Base-by-base conservation (phyloP, 2,329 filamentous ascomycete genomes). In the Cylindrodendrum hubeiense region DNA sequence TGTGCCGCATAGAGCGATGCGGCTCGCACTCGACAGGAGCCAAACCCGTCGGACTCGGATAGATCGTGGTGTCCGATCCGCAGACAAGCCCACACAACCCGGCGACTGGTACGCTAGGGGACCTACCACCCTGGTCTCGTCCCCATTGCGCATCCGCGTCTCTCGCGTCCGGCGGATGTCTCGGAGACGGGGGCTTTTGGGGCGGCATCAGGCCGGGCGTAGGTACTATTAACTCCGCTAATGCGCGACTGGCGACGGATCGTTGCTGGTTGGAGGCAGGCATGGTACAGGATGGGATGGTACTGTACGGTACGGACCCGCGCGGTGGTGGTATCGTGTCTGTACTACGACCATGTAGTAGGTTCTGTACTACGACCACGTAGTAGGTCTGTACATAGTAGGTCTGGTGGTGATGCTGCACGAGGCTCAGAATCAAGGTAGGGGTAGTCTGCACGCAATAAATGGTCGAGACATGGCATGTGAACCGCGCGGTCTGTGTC, bases 221-320 rank as follows among this genome's bases (percentile, higher is more conserved):
- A 58, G 53, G 60, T 53, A 13, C 24, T 43, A 19, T n/a, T 56
- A 66, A 56, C 39, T 66, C 63, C 63, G 63, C 49, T 55, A 28
- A 34, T 34, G 37, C 37, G 37, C 8, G 52, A 19, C 5, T 44
- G 44, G 15, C 39, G 39, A 43, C 37, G 37, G n/a, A 15, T 15
- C 15, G 15, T 3, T 39, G 37, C 15, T n/a, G 37, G 15, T n/a
- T 8, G 3, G 37, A n/a, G 15, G 15, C 37, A 37, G 13, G 34
- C 13, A 15, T 4, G 12, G 13, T 17, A 17, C 13, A n/a, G 37
- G 37, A 39, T 6, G 37, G 6, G 15, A n/a, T 34, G 33, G 15
- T 34, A 13, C n/a, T n/a, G n/a, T n/a, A n/a, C n/a, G n/a, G n/a
- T n/a, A n/a, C 46, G 37, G 52, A 39, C 46, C 28, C 37, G 39